phyloP scores from a whole-genome alignment of 106 monocot genomes.

The Hemerocallis citrina region DNA sequence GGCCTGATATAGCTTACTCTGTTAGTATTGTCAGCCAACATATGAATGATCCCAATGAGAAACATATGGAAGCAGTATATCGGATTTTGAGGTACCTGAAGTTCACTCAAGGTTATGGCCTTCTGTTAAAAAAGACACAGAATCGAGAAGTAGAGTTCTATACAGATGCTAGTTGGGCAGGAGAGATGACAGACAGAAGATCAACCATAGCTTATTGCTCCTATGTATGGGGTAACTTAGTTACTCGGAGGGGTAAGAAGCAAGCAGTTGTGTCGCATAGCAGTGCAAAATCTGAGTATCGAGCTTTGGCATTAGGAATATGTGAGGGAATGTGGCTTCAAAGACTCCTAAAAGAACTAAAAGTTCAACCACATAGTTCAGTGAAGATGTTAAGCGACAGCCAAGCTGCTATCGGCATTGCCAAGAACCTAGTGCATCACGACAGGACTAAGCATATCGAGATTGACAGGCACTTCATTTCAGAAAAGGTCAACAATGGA shows the following conservation, averaged over 20 bases:
- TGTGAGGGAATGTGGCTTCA: not conserved
- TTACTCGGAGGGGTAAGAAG: not conserved
- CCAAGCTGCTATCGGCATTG: not conserved
- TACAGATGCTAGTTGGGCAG: slow-evolving; percentile 2
- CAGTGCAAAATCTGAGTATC: not conserved
- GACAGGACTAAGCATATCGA: slow-evolving; percentile 7
- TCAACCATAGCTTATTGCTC: not conserved
- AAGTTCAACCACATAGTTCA: not conserved
- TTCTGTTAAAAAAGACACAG: not conserved
- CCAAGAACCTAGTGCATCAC: slow-evolving; percentile 1
- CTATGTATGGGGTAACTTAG: not conserved
- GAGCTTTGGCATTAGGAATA: not conserved
- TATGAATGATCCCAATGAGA: not conserved
- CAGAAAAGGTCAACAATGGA: too few species aligned
- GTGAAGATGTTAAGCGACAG: not conserved
- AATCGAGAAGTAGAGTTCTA: not conserved
- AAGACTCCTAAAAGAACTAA: not conserved
- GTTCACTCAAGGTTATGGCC: not conserved
- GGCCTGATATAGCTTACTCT: not conserved
- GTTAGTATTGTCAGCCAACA: not conserved
- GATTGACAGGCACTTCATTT: slow-evolving; percentile 8
- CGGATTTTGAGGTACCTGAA: slow-evolving; percentile 2
- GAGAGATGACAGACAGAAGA: not conserved
- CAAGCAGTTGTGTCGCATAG: not conserved
- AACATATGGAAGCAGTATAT: slow-evolving; percentile 5